phyloP scores from a whole-genome alignment of 441 rosid genomes.

The Gossypium trilobum region DNA sequence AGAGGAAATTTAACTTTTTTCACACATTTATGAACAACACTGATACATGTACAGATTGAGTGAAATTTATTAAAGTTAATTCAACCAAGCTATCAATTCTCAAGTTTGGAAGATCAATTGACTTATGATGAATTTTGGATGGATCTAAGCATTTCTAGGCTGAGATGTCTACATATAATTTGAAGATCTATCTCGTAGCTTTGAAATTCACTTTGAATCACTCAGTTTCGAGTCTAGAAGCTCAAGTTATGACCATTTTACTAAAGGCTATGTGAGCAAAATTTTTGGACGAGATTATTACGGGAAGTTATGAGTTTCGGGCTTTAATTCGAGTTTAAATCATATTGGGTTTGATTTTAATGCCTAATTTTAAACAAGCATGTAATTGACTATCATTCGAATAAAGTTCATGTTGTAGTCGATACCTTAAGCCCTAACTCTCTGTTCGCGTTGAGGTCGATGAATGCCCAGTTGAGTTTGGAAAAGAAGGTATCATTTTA shows the following conservation, averaged over 20 bases:
- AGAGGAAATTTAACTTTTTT: too few relatives aligned
- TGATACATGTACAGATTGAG: background rate
- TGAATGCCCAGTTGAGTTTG: background rate
- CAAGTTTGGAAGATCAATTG: background rate
- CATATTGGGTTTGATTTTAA: background rate
- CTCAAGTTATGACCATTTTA: background rate
- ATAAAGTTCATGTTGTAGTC: too few relatives aligned
- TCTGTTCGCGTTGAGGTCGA: background rate
- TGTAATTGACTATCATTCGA: background rate
- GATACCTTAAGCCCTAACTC: too few relatives aligned
- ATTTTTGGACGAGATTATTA: too few relatives aligned
- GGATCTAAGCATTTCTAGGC: background rate
- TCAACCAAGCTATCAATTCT: background rate
- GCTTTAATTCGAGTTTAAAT: background rate
- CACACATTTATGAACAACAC: background rate
- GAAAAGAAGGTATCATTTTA: background rate
- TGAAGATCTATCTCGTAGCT: too few relatives aligned
- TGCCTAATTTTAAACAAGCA: background rate
- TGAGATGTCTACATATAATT: background rate
- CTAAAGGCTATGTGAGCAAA: background rate
- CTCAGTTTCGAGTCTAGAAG: background rate
- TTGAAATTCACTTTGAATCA: background rate
- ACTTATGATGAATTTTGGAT: background rate
- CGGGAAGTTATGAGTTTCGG: background rate
- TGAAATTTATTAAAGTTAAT: background rate